Base-by-base conservation (phyloP, 2,329 filamentous ascomycete species). In the Exophiala oligosperma region DNA sequence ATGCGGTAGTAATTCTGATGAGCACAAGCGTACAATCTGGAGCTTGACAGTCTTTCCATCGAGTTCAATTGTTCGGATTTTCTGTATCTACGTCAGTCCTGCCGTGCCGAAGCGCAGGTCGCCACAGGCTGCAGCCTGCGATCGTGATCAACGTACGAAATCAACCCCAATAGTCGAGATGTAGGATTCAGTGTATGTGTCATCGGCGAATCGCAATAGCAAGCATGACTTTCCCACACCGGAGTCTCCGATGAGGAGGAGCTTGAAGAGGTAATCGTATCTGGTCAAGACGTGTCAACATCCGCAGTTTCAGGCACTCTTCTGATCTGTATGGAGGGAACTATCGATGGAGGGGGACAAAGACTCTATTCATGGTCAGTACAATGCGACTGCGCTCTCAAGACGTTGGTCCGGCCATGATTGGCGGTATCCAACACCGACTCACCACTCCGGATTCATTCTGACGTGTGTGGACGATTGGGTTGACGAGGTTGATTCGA, bases 231-330 rank as follows among this genome's bases (percentile, higher is more conserved):
- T 99, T 89, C 94, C 94, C 73, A 99, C 94, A 87, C 94, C 94
- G 77, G 94, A 99, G 78, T 99, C 94, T 79, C 94, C 94, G 87
- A 99, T 99, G 83, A 99, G 93, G 79, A 99, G 91, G 68, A 99
- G 92, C 88, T 99, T 99, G 88, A 99, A 99, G 74, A 99, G 92
- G 79, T 99, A 99, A 78, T 99, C 94, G 90, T 99, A 99, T 94
- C 94, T 97, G 41, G 12, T 28, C 21, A 37, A 21, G 43, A 9
- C 32, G 38, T 4, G 52, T 64, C 51, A 64, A 56, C 60, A 48
- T 57, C 21, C n/a, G 37, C 4, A 44, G 5, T 47, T n/a, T 24
- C 26, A 17, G 41, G 41, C 51, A 28, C 38, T 26, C 46, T 44
- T 24, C 35, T 4, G 17, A 37, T 49, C 28, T 32, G 44, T 9